A percentile compares a stretch with the other conserved stretches of the same genome.
phyloP scores from a whole-genome alignment of 2,329 filamentous ascomycete species.

The Mycosphaerelloides madeirae region DNA sequence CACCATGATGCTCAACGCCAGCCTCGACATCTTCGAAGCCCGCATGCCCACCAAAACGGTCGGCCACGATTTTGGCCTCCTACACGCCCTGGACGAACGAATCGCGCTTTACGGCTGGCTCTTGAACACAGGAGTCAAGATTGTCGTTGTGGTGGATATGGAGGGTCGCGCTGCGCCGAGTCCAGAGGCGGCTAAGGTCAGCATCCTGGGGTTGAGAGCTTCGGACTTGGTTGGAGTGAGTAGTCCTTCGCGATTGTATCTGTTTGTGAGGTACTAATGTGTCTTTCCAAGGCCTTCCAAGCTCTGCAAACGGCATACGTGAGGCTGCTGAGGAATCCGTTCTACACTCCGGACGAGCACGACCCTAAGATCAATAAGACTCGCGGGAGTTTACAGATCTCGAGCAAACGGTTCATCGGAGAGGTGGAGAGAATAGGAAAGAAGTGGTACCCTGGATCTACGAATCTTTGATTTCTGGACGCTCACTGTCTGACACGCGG shows the following conservation, averaged over 20 bases:
- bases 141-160: conserved; percentile 89
- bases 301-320: conserved; percentile 93
- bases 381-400: conserved; percentile 60
- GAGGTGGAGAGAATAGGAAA: conserved; percentile 86
- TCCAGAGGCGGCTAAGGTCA: conserved; percentile 28
- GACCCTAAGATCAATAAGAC: conserved; percentile 53
- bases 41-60: conserved; percentile 67
- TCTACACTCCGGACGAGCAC: conserved; percentile 86
- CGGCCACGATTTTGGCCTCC: conserved; percentile 81
- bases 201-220: conserved; percentile 67
- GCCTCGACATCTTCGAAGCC: conserved; percentile 89
- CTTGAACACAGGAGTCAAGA: conserved; percentile 89
- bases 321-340: conserved; percentile 82
- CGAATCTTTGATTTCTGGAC: conserved; percentile 8
- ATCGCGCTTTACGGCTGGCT: conserved; percentile 93
- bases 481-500: no score
- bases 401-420: conserved; percentile 70
- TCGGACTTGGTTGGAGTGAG: conserved; percentile 79
- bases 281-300: conserved; percentile 62
- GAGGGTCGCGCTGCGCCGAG: conserved; percentile 58
- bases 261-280: conserved; percentile 1
- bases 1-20: conserved; percentile 83
- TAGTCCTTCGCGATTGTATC: conserved; percentile 11
- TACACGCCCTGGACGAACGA: conserved; percentile 90
- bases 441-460: conserved; percentile 68